Conservation (phyloP, 495 filamentous ascomycete species). For the Lasiosphaeria hispida region DNA sequence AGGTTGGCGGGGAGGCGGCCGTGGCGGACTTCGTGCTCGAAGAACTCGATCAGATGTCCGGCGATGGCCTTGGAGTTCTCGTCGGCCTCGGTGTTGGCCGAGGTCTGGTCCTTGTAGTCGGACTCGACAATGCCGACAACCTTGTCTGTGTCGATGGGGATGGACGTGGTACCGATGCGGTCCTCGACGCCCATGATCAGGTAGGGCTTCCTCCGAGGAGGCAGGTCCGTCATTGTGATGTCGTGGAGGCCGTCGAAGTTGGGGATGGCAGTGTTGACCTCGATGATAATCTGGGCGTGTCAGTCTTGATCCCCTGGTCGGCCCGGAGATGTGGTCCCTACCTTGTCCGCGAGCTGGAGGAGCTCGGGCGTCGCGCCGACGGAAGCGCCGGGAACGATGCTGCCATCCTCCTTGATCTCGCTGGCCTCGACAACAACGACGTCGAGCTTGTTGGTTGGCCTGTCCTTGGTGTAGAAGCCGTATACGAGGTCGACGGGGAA, state of each 20-base stretch:
- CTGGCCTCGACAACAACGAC: slow-evolving; percentile 84
- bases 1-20: slow-evolving; percentile 76
- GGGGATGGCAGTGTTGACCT: slow-evolving; percentile 85
- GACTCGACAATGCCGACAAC: slow-evolving; percentile 84
- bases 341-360: slow-evolving; percentile 84
- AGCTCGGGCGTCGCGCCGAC: slow-evolving; percentile 86
- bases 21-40: slow-evolving; percentile 72
- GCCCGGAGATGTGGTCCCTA: slow-evolving; percentile 19
- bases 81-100: slow-evolving; percentile 74
- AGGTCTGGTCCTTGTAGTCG: slow-evolving; percentile 79
- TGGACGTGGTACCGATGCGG: slow-evolving; percentile 77
- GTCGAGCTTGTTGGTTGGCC: slow-evolving; percentile 69
- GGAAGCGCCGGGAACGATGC: slow-evolving; percentile 83
- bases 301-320: slow-evolving; percentile 1
- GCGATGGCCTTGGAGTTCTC: slow-evolving; percentile 71
- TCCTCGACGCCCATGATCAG: slow-evolving; percentile 77
- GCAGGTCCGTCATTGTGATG: slow-evolving; percentile 82
- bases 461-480: slow-evolving; percentile 79
- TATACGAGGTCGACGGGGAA: slow-evolving; percentile 87
- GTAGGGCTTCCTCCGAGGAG: slow-evolving; percentile 79
- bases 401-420: slow-evolving; percentile 89
- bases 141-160: slow-evolving; percentile 86
- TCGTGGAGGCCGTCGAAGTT: slow-evolving; percentile 89
- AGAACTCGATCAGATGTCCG: slow-evolving; percentile 79
- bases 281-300: slow-evolving; percentile 67